Evolutionary conservation across 805 yeast genomes (phyloP).

Genomic region (Metschnikowia cerradonensis): DNA sequence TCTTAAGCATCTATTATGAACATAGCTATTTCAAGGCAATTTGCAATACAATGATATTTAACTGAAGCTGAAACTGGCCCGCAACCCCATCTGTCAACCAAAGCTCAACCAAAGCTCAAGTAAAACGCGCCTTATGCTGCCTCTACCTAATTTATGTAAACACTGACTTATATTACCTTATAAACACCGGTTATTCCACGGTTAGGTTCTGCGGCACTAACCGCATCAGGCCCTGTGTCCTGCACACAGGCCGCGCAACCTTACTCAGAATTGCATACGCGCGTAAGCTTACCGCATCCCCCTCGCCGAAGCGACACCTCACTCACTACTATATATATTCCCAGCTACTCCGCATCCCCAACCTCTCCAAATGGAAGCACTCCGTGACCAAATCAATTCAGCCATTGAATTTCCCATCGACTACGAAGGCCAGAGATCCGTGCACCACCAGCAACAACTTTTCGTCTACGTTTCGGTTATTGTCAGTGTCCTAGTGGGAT

Average conservation of each 20-base stretch:
- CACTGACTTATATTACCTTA: too few species aligned
- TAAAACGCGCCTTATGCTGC: too few species aligned
- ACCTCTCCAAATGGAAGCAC: constrained; percentile 13
- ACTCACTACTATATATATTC: background rate
- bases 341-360: constrained; percentile 3
- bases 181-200: too few species aligned
- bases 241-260: background rate
- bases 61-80: background rate
- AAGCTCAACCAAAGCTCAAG: too few species aligned
- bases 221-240: background rate
- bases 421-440: constrained; percentile 50
- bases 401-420: constrained; percentile 41
- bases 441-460: constrained; percentile 26
- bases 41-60: background rate
- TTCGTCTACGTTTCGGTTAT: constrained; percentile 26
- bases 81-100: too few species aligned
- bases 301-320: constrained; percentile 7
- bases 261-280: background rate
- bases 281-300: constrained; percentile 4
- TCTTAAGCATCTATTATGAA: background rate
- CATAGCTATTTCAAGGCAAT: background rate
- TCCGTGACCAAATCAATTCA: constrained; percentile 10
- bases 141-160: too few species aligned
- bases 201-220: too few species aligned
- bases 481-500: constrained; percentile 47